These are phyloP conservation scores for Calocybe indica DNA, from an alignment of 768 basidiomycete species.

Conservation along the genomic window DNA sequence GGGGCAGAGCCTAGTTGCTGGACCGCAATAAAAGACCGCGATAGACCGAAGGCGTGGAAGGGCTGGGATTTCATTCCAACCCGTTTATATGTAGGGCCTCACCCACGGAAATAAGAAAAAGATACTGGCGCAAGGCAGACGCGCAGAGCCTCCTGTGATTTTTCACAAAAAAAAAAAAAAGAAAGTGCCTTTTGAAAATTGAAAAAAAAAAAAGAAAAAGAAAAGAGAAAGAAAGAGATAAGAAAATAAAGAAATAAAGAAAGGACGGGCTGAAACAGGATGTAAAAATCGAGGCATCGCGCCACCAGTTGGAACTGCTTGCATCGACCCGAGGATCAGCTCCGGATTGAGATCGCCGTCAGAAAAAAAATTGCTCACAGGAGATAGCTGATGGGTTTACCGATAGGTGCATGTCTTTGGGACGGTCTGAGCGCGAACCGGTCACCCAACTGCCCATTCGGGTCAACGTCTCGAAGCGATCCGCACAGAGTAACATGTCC, in stretches of 20 bases:
- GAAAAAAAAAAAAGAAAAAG: no score
- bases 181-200: no score
- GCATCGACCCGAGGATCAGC: slow-evolving; percentile 3
- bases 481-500: slow-evolving; percentile 7
- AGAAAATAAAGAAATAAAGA: background rate
- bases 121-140: no score
- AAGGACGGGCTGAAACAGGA: background rate
- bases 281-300: no score
- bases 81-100: no score
- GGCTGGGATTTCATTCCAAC: no score
- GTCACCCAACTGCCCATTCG: slow-evolving; percentile 10
- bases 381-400: background rate
- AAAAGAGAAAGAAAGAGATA: background rate
- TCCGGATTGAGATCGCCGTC: background rate
- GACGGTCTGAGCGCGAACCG: slow-evolving; percentile 28
- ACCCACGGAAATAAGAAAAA: no score
- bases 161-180: no score
- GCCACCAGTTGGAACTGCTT: no score
- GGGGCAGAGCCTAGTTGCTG: slow-evolving; percentile 4
- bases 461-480: slow-evolving; percentile 11
- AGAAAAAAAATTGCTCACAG: background rate
- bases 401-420: background rate
- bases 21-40: background rate
- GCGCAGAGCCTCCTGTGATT: no score
- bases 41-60: no score